Conservation (phyloP, 768 basidiomycete genomes). For the Russula ochroleuca region DNA sequence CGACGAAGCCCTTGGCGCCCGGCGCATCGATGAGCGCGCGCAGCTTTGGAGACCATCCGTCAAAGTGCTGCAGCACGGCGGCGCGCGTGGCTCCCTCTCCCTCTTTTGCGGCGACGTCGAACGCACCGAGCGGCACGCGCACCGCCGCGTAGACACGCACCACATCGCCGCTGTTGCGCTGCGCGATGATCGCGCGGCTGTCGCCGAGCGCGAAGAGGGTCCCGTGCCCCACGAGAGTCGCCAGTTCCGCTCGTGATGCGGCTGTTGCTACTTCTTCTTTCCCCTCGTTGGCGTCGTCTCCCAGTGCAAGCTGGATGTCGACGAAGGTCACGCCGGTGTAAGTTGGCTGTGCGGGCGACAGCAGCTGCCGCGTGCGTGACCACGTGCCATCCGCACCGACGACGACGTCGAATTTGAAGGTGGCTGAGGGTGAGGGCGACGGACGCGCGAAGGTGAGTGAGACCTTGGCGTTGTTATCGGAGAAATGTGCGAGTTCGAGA, state of each 20-base stretch:
- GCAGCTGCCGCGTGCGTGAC: constrained; percentile 37
- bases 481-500: constrained; percentile 6
- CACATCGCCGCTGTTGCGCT: constrained; percentile 34
- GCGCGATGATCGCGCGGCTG: constrained; percentile 32
- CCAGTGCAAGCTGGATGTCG: constrained; percentile 29
- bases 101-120: neutral
- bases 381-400: constrained; percentile 43
- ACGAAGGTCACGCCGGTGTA: constrained; percentile 35
- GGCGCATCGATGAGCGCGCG: constrained; percentile 22
- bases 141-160: constrained; percentile 19
- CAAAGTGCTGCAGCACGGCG: neutral
- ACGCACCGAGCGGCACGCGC: constrained; percentile 4
- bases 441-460: too few relatives aligned
- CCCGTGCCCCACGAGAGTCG: constrained; percentile 33
- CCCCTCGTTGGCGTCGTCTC: neutral
- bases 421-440: neutral
- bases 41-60: constrained; percentile 11
- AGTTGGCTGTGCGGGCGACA: constrained; percentile 33
- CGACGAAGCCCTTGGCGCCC: constrained; percentile 15
- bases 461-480: neutral
- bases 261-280: neutral
- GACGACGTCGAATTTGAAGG: constrained; percentile 28
- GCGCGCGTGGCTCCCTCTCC: neutral
- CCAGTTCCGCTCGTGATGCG: neutral
- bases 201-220: constrained; percentile 32